Evolutionary conservation across 2,329 filamentous ascomycete genomes (phyloP), one percentile per base, ranked within the genome.

Genomic region (Lasiodiplodia hormozganensis): DNA sequence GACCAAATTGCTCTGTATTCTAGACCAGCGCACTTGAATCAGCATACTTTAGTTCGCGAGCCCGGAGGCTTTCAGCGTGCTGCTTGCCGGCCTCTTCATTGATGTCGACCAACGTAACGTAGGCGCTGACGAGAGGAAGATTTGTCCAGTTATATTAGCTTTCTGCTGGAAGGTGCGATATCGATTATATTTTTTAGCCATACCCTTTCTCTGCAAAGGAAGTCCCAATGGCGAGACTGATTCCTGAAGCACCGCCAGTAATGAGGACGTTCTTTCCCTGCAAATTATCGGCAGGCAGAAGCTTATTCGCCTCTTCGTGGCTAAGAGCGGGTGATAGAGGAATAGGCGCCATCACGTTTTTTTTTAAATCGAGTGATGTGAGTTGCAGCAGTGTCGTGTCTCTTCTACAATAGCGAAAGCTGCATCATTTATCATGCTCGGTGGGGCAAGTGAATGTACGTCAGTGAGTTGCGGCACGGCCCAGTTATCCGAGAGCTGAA

Each of bases 91-190:
- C 62, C 31, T 70, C 69, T 18, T 70, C 65, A 11, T 73, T 71
- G 12, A 74, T 23, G 62, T 77, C 75, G 3, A 72, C 71, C 2
- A 77, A 70, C 2, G 75, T 76, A 21, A 77, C 72, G 18, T 73
- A 51, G 28, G 72, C 74, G 10, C 75, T 69, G 31, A 34, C 8
- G 8, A 34, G 8, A 34, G 18, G 16, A 28, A 52, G 16, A 38
- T 14, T 68, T 34, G 52, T 56, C 28, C n/a, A 38, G 11, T 8
- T 67, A 7, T 38, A 23, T 34, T 14, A 16, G 18, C 23, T 10
- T 34, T 34, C 8, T 34, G 38, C 38, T n/a, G 14, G 38, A 6
- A 18, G 10, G 4, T 25, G n/a, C 40, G 18, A 21, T 31, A 6
- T 65, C 11, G 25, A 14, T 34, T 34, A 11, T 0, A 28, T 52